phyloP scores from a whole-genome alignment of 2,329 filamentous ascomycete species.

The Scleromitrula shiraiana region DNA sequence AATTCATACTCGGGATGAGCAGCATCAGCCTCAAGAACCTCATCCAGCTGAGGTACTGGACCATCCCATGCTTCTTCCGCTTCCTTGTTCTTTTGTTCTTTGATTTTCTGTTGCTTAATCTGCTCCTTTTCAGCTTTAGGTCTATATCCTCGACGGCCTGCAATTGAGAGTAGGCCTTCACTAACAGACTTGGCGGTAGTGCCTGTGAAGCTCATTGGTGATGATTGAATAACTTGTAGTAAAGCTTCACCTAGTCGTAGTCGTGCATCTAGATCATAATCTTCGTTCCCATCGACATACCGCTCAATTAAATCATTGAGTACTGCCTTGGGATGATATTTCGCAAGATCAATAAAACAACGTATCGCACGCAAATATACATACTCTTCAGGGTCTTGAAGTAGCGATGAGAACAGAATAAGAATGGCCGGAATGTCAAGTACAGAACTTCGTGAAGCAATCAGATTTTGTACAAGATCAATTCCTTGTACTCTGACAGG shows the following conservation, averaged over 20 bases:
- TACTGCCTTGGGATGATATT: conserved; percentile 54
- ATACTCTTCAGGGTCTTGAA: conserved; percentile 62
- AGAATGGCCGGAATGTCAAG: conserved; percentile 60
- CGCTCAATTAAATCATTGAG: conserved; percentile 56
- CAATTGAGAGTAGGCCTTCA: conserved; percentile 54
- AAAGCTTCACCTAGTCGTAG: conserved; percentile 63
- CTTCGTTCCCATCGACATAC: conserved; percentile 57
- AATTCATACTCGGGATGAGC: conserved; percentile 36
- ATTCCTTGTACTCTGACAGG: conserved; percentile 61
- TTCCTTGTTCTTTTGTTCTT: conserved; percentile 41
- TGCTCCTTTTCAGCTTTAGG: conserved; percentile 52
- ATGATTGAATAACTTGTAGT: conserved; percentile 53
- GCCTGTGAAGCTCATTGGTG: conserved; percentile 48
- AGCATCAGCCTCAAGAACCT: conserved; percentile 25
- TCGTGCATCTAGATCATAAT: conserved; percentile 51
- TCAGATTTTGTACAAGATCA: conserved; percentile 49
- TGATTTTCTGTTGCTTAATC: conserved; percentile 40
- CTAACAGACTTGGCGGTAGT: conserved; percentile 44
- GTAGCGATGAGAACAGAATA: conserved; percentile 54
- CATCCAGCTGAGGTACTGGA: conserved; percentile 40
- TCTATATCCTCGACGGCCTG: conserved; percentile 54
- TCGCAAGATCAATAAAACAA: conserved; percentile 50
- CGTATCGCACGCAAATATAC: conserved; percentile 62
- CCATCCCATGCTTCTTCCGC: conserved; percentile 49
- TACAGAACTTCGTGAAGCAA: conserved; percentile 46